Evolutionary conservation across 192 early-diverging fungal genomes (phyloP).

Genomic region (Helicostylum pulchrum): DNA sequence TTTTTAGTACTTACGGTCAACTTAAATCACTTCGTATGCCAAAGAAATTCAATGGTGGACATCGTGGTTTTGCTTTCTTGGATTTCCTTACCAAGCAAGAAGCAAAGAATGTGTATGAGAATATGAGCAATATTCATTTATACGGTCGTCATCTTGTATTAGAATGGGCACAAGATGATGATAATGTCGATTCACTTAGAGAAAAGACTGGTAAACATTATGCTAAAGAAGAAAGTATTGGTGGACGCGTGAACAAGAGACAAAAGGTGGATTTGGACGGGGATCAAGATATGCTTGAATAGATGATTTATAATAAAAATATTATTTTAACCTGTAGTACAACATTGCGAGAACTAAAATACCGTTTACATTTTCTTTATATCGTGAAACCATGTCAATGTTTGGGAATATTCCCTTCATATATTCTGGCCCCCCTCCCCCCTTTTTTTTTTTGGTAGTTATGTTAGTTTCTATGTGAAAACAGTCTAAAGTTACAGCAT

Average conservation of each 20-base stretch:
- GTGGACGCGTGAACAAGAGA: constrained; percentile 52
- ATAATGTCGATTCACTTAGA: constrained; percentile 76
- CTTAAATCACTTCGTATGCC: constrained; percentile 94
- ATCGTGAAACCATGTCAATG: too few species aligned
- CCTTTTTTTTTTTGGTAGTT: too few species aligned
- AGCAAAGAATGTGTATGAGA: constrained; percentile 84
- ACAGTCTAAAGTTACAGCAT: too few species aligned
- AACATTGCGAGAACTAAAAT: too few species aligned
- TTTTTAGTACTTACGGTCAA: constrained; percentile 81
- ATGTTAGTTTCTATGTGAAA: too few species aligned
- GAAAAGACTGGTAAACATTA: constrained; percentile 84
- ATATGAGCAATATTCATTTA: constrained; percentile 90
- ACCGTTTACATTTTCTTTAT: too few species aligned
- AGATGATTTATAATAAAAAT: constrained; percentile 15
- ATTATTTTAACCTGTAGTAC: background rate
- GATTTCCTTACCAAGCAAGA: constrained; percentile 97
- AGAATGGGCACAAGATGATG: constrained; percentile 90
- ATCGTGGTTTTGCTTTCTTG: constrained; percentile 97
- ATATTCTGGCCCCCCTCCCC: too few species aligned
- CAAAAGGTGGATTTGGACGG: constrained; percentile 62
- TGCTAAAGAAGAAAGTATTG: constrained; percentile 57
- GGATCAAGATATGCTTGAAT: constrained; percentile 48
- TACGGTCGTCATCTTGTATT: constrained; percentile 96
- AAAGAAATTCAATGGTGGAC: constrained; percentile 87
- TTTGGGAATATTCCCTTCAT: too few species aligned